Conservation (phyloP, 805 yeast genomes). For the Nakazawaea siamensis region DNA sequence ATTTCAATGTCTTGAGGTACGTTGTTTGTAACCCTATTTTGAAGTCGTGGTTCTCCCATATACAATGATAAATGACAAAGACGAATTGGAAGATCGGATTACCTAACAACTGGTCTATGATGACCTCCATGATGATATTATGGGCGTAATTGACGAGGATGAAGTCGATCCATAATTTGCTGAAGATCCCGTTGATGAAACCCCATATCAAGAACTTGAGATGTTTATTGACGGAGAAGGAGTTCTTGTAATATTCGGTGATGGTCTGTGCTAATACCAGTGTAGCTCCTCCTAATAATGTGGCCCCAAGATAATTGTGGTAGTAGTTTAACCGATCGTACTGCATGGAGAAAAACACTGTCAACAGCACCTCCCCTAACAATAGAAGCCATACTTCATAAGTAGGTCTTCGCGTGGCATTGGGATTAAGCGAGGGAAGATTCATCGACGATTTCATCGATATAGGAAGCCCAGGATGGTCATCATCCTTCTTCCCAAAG, state of each 20-base stretch:
- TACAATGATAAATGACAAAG: conserved; percentile 37
- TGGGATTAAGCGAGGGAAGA: conserved; percentile 1
- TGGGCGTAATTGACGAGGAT: conserved; percentile 28
- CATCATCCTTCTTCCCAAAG: conserved; percentile 1
- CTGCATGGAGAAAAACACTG: conserved; percentile 1
- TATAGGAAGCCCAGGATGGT: conserved; percentile 3
- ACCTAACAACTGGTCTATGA: conserved; percentile 48
- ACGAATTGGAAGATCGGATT: conserved; percentile 45
- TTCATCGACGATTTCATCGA: conserved; percentile 6
- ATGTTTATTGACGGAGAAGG: conserved; percentile 18
- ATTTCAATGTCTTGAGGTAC: conserved; percentile 39
- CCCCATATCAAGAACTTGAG: conserved; percentile 56
- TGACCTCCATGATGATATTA: conserved; percentile 28
- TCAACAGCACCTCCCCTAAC: background rate
- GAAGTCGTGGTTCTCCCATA: conserved; percentile 45
- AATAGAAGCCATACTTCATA: background rate
- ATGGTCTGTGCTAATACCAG: conserved; percentile 22
- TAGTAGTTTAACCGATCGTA: conserved; percentile 17
- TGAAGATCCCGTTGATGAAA: conserved; percentile 42
- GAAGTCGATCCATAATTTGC: conserved; percentile 42
- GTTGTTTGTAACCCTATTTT: conserved; percentile 24
- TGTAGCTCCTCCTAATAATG: conserved; percentile 20
- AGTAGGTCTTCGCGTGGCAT: background rate
- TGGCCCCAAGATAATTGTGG: conserved; percentile 19
- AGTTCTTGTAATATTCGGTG: conserved; percentile 18